Conservation (phyloP, 2,329 filamentous ascomycete genomes). For the Penicillium sp. region DNA sequence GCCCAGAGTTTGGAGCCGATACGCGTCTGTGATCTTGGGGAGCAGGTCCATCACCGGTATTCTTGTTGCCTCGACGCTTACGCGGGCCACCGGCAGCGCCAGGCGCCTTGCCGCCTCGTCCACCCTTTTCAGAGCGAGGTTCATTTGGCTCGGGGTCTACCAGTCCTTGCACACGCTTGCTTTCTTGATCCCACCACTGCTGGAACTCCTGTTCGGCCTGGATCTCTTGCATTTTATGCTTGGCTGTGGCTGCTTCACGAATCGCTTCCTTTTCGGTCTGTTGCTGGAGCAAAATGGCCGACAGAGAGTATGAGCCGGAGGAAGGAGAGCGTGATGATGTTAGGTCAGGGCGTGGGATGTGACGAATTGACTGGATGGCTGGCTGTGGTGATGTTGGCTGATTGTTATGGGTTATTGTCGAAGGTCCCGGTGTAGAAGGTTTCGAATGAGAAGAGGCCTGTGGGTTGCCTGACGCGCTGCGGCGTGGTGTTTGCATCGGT, state of each 20-base stretch:
- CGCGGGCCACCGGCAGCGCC: constrained; percentile 14
- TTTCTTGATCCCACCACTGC: constrained; percentile 54
- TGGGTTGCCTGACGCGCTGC: constrained; percentile 28
- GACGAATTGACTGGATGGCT: constrained; percentile 48
- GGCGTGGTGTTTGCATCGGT: constrained; percentile 50
- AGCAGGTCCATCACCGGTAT: constrained; percentile 1
- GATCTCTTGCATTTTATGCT: constrained; percentile 88
- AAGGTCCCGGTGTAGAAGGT: constrained; percentile 30
- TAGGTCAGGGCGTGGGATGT: constrained; percentile 46
- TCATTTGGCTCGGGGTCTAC: constrained; percentile 25
- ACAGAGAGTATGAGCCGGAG: constrained; percentile 70
- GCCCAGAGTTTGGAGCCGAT: neutral
- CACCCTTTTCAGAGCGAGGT: constrained; percentile 15
- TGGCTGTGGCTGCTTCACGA: constrained; percentile 74
- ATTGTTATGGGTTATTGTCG: constrained; percentile 26
- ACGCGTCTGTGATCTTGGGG: constrained; percentile 8
- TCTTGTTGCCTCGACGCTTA: constrained; percentile 23
- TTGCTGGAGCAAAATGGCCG: constrained; percentile 86
- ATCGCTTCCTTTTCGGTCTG: constrained; percentile 78
- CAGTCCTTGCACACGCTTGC: constrained; percentile 38
- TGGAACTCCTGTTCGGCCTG: constrained; percentile 97
- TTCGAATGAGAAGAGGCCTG: constrained; percentile 17
- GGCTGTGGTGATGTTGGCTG: constrained; percentile 30
- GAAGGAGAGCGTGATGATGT: constrained; percentile 51
- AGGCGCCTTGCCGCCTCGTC: constrained; percentile 18